phyloP scores from a whole-genome alignment of 129 eudicot genomes.

The Saussurea involucrata region DNA sequence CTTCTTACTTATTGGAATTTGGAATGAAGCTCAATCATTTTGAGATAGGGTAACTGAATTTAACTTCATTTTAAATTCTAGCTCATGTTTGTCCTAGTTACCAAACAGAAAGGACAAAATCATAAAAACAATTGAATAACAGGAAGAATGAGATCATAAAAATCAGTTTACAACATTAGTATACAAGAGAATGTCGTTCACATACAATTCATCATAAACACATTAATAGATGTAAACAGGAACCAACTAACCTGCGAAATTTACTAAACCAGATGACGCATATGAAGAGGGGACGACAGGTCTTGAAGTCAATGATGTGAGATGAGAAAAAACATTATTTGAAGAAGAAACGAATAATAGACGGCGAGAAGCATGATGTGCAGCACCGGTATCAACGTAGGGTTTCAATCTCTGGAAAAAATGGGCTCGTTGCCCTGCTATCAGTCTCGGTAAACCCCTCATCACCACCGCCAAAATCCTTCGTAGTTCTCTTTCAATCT shows the following conservation, averaged over 20 bases:
- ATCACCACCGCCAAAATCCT: constrained; percentile 5
- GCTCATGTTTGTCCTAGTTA: background rate
- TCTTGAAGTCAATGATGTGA: constrained; percentile 17
- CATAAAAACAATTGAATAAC: background rate
- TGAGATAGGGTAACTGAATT: background rate
- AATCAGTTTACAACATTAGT: background rate
- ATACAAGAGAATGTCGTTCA: background rate
- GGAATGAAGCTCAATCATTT: background rate
- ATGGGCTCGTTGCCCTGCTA: constrained; percentile 29
- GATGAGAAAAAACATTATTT: constrained; percentile 23
- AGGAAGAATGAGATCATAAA: background rate
- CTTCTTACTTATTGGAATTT: background rate
- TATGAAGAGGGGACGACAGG: constrained; percentile 6
- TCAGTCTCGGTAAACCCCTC: constrained; percentile 41
- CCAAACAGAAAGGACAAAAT: background rate
- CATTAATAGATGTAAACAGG: background rate
- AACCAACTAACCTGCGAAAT: constrained; percentile 40
- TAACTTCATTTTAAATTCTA: background rate
- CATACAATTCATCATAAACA: background rate
- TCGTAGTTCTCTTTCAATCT: background rate
- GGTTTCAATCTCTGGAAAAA: constrained; percentile 27
- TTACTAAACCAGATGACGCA: constrained; percentile 27
- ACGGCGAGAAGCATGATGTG: constrained; percentile 31
- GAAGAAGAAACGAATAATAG: constrained; percentile 32
- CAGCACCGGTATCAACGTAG: constrained; percentile 2